Base-by-base conservation (phyloP, 768 basidiomycete genomes). In the Amanita exitialis region DNA sequence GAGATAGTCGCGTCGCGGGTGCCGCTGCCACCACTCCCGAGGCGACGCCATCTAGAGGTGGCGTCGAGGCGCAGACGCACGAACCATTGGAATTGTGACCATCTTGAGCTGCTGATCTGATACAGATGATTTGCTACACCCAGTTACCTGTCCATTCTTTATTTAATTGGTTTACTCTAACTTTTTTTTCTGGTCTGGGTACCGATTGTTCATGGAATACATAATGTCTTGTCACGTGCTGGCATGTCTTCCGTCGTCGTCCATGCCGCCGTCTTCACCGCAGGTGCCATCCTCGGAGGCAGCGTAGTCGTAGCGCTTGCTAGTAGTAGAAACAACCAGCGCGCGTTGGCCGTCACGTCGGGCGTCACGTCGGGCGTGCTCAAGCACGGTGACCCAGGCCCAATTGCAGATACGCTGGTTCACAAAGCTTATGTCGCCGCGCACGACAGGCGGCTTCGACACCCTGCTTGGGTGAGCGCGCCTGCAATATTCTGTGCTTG, bases 381-480 rank as follows among this genome's bases (percentile, higher is more conserved):
- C 53, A 92, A 82, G 61, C 83, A 88, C 58, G 90, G 90, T 7
- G 76, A 90, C 61, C 91, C 90, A 57, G 92, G 93, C 6, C 93
- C 94, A 12, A 74, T 91, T 47, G 74, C 83, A 2, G 94, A 96
- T 67, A 62, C 83, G 10, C 71, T 96, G 18, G 75, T 83, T 39
- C 78, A 91, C 44, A 79, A 80, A 61, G 92, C 87, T 13, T 97
- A 96, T 60, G 82, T 86, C 18, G 83, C 90, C 1, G 90, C 80
- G 7, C 98, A 99, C 64, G 96, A 99, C 65, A 74, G 96, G 48
- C 75, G 90, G 10, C 69, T 94, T 51, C 75, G 90, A 15, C 94
- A 98, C 68, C 93, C 95, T 2, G 79, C 93, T 28, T 98, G 95
- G 94, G 93, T 94, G 61, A 43, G 78, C 59, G 18, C 12, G 16